A percentile compares a stretch with the other conserved stretches of the same genome.
phyloP scores from a whole-genome alignment of 768 basidiomycete genomes.

The Mycena olivaceomarginata region DNA sequence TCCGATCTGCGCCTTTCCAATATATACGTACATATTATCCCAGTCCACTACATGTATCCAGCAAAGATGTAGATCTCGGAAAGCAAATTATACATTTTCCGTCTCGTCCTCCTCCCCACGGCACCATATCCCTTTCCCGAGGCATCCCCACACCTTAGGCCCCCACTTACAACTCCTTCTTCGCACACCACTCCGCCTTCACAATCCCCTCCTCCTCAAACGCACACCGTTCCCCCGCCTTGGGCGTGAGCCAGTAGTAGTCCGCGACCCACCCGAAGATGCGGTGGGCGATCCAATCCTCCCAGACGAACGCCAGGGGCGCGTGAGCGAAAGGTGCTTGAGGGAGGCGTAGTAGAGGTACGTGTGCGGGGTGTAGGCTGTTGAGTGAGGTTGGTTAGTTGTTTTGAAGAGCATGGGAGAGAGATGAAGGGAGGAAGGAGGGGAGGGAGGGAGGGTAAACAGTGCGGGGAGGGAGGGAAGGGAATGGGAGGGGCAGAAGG shows the following conservation, averaged over 20 bases:
- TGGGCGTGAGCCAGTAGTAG: conserved; percentile 44
- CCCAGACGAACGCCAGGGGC: conserved; percentile 46
- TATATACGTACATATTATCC: too few species aligned
- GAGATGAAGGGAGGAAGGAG: background rate
- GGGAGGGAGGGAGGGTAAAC: background rate
- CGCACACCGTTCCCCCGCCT: conserved; percentile 32
- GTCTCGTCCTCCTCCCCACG: too few species aligned
- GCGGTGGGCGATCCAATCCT: too few species aligned
- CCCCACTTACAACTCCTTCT: too few species aligned
- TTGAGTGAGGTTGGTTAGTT: too few species aligned
- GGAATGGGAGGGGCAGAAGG: background rate
- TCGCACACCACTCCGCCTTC: conserved; percentile 32
- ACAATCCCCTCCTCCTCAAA: conserved; percentile 44
- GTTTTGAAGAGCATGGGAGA: background rate
- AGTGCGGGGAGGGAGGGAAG: too few species aligned
- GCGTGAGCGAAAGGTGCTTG: conserved; percentile 43
- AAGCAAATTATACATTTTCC: too few species aligned
- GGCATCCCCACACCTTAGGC: too few species aligned
- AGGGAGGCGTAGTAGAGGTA: conserved; percentile 46
- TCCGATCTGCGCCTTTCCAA: too few species aligned
- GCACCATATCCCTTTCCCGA: too few species aligned
- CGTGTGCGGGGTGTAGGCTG: conserved; percentile 46
- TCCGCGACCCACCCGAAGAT: conserved; percentile 37
- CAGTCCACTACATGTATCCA: too few species aligned
- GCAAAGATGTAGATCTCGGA: too few species aligned